Base-by-base conservation (phyloP, 2,329 filamentous ascomycete species). In the Cercospora zeina region DNA sequence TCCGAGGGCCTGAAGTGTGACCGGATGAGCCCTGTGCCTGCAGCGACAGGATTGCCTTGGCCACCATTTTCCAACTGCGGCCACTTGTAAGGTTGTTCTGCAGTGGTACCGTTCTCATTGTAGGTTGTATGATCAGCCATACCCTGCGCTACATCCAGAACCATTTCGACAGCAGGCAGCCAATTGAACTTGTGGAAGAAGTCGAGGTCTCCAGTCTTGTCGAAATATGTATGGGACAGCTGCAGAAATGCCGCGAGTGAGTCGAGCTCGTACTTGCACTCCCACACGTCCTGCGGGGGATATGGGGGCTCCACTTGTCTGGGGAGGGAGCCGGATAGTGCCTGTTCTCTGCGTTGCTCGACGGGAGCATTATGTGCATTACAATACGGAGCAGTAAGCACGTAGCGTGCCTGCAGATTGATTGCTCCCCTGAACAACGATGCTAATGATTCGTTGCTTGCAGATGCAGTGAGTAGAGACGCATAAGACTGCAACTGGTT, bases 401-500 rank as follows among this genome's bases (percentile, higher is more conserved):
- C 81, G 72, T 89, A 89, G 47, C 87, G 81, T 19, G 86, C 80
- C 71, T 90, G 88, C 6, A 88, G 79, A 71, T 90, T 90, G 72
- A 90, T 88, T 3, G 87, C 82, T 0, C 88, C 87, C 14, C 87
- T 82, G 75, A 87, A 89, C 0, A 90, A 77, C 16, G 83, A 85
- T 31, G 87, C 86, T 19, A 90, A 78, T 0, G 85, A 87, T 4
- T 64, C 62, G 4, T 78, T 74, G 3, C 80, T 79, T 4, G 75
- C 75, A 47, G 82, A 83, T 5, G 82, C 78, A 42, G 58, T 57
- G 30, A 66, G 57, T 6, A 89, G 75, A 1, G 83, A 80, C 36
- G 86, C 80, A 69, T 89, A 88, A 33, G 86, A 87, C 68, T 89
- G 87, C 73, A 90, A 82, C 73, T 90, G 87, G 68, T 88, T 89